Conservation (phyloP, 345 rosid genomes). For the Reutealis trisperma region DNA sequence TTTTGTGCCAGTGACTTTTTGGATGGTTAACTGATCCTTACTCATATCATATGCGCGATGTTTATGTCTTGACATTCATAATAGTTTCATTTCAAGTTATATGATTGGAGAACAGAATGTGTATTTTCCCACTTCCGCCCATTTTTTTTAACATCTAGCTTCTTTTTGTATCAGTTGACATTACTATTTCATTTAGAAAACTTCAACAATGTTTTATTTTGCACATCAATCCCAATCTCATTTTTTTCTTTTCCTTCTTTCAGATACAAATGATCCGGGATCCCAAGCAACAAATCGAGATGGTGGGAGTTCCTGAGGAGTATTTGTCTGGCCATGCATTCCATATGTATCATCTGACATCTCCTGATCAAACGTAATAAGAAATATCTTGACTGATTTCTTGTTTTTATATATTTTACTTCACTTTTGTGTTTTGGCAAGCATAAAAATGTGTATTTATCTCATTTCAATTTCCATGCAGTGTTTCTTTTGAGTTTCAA, state of each 20-base stretch:
- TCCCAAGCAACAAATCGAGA: constrained; percentile 73
- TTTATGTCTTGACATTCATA: neutral
- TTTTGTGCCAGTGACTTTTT: neutral
- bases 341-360: constrained; percentile 84
- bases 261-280: constrained; percentile 89
- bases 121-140: neutral
- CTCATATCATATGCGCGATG: neutral
- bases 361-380: constrained; percentile 83
- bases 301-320: constrained; percentile 94
- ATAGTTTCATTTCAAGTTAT: no score
- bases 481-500: constrained; percentile 95
- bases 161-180: neutral
- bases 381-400: neutral
- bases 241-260: neutral
- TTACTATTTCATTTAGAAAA: neutral
- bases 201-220: constrained; percentile 2
- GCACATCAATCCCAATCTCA: neutral
- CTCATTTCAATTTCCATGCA: constrained; percentile 28
- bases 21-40: neutral
- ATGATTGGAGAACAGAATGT: no score
- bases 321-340: constrained; percentile 86
- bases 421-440: neutral
- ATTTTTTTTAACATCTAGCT: neutral
- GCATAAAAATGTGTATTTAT: constrained; percentile 10
- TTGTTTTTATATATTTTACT: neutral